Evolutionary conservation across 2,329 filamentous ascomycete genomes (phyloP), one percentile per base, ranked within the genome.

Genomic region (Rosellinia necatrix): DNA sequence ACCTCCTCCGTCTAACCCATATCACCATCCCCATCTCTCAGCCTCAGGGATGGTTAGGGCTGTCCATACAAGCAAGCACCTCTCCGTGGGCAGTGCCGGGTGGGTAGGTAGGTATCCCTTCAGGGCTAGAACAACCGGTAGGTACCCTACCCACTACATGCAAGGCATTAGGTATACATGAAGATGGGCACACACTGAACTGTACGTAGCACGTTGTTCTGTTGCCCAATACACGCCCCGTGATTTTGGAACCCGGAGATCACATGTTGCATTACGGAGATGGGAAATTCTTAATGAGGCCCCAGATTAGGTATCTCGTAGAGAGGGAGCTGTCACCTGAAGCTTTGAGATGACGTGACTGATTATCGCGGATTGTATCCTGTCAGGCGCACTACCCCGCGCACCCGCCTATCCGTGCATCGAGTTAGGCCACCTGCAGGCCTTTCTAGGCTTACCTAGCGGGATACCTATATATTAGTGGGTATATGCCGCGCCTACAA

Each of bases 311-410:
- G 24, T 13, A 30, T 22, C 19, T 27, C 10, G 38, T 17, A 25
- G 46, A 19, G 15, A 17, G 10, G 27, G 25, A 40, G 25, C 34
- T n/a, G 44, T 51, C 48, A 49, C 54, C 43, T 49, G 43, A 17
- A 48, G 29, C 30, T 30, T 49, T 24, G 15, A 32, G 43, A 53
- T 53, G 54, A 49, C 49, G 43, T 52, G 54, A 47, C 49, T 19
- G n/a, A n/a, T n/a, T n/a, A n/a, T n/a, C n/a, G n/a, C n/a, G n/a
- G n/a, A n/a, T n/a, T n/a, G n/a, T n/a, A n/a, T n/a, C n/a, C n/a
- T n/a, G n/a, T n/a, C n/a, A n/a, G n/a, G n/a, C n/a, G n/a, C n/a
- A n/a, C 38, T 38, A 49, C 43, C 55, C 55, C 55, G 50, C 54
- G 19, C 34, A 41, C 17, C 41, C 24, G 22, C 25, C 21, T 12